Conservation (phyloP, 495 filamentous ascomycete genomes). For the Podospora anserina region DNA sequence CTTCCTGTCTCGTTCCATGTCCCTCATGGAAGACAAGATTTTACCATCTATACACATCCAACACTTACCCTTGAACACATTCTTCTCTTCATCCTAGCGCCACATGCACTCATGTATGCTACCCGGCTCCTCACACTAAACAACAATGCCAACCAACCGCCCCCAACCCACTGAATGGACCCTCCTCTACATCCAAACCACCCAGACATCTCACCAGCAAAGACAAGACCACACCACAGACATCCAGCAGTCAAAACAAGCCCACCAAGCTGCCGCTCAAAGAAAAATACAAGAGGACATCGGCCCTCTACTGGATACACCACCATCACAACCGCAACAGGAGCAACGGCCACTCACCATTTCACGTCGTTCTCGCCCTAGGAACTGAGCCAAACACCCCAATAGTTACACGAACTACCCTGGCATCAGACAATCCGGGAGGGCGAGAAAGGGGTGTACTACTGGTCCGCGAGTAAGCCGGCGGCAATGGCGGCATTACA, state of each 20-base stretch:
- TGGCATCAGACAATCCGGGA: no score
- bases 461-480: no score
- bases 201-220: slow-evolving; percentile 5
- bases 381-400: no score
- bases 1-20: background rate
- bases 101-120: background rate
- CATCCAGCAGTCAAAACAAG: background rate
- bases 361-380: no score
- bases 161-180: slow-evolving; percentile 8
- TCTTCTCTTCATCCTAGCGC: background rate
- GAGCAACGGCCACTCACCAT: background rate
- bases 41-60: background rate
- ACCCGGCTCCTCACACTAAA: background rate
- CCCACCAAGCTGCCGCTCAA: slow-evolving; percentile 12
- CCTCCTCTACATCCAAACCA: slow-evolving; percentile 6
- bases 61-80: background rate
- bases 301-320: no score
- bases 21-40: background rate
- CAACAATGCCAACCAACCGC: background rate
- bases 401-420: no score
- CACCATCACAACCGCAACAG: background rate
- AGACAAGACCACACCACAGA: slow-evolving; percentile 18
- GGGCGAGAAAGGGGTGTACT: no score
- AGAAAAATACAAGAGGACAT: slow-evolving; percentile 9
- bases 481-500: no score